A percentile compares a stretch with the other conserved stretches of the same genome.
phyloP scores from a whole-genome alignment of 305 asterid genomes.

The Fraxinus angustifolia region DNA sequence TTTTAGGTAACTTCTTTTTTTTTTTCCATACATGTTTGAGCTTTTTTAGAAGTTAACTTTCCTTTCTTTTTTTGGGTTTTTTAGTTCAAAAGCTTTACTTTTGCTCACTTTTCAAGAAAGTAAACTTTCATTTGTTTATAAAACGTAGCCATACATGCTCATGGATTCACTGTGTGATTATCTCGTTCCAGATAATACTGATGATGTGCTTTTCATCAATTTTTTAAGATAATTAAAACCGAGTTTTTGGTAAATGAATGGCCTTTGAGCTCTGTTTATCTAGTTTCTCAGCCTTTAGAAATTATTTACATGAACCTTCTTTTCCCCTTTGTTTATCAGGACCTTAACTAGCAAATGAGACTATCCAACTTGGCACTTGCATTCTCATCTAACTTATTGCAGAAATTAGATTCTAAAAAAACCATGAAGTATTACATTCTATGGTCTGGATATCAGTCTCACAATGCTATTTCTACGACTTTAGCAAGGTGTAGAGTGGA shows the following conservation, averaged over 20 bases:
- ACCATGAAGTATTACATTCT: background rate
- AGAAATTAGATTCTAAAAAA: background rate
- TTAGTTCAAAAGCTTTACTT: background rate
- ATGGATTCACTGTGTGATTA: background rate
- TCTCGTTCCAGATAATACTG: background rate
- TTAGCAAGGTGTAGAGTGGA: slow-evolving; percentile 7
- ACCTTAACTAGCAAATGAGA: background rate
- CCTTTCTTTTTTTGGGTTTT: background rate
- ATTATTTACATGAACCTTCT: background rate
- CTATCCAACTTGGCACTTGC: background rate
- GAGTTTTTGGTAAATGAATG: background rate
- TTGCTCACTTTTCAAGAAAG: background rate
- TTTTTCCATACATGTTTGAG: background rate
- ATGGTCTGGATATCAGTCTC: background rate
- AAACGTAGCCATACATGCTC: background rate
- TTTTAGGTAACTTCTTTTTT: background rate
- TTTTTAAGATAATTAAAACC: background rate
- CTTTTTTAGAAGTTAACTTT: background rate
- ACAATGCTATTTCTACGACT: background rate
- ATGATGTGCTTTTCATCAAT: background rate
- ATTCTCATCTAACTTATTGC: background rate
- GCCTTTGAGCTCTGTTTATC: slow-evolving; percentile 5
- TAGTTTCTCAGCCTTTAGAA: slow-evolving; percentile 2
- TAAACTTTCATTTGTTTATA: background rate
- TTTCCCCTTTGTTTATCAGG: background rate